Conservation (phyloP, 2,329 filamentous ascomycete species). For the Byssothecium circinans region DNA sequence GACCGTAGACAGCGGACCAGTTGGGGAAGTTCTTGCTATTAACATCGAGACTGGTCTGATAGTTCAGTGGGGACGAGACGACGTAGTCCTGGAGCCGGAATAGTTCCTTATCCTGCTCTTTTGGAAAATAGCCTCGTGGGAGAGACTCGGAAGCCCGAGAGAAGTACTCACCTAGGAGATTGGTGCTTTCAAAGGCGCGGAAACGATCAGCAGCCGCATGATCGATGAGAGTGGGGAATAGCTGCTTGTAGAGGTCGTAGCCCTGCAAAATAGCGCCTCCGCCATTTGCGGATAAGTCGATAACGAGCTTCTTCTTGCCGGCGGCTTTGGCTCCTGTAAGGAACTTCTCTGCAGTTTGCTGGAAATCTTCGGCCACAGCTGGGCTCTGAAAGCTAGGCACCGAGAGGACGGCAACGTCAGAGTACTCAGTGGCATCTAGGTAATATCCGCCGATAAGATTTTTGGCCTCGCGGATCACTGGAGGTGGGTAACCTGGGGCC, state of each 20-base stretch:
- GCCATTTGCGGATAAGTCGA: constrained; percentile 61
- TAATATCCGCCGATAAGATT: constrained; percentile 53
- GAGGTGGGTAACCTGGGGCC: constrained; percentile 50
- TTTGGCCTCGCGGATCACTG: constrained; percentile 44
- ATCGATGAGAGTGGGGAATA: constrained; percentile 54
- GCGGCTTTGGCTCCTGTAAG: constrained; percentile 49
- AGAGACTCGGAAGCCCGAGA: constrained; percentile 36
- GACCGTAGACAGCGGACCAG: constrained; percentile 53
- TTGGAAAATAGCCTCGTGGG: constrained; percentile 31
- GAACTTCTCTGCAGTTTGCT: constrained; percentile 46
- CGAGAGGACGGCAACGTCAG: constrained; percentile 50
- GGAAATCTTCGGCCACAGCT: constrained; percentile 41
- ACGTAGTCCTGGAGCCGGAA: constrained; percentile 33
- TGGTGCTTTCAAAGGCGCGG: constrained; percentile 53
- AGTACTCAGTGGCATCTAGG: constrained; percentile 48
- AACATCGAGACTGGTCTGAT: constrained; percentile 50
- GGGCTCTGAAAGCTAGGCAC: constrained; percentile 47
- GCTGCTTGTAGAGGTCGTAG: constrained; percentile 63
- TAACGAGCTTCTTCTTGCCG: constrained; percentile 62
- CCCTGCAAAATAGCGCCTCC: constrained; percentile 63
- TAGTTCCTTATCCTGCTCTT: constrained; percentile 42
- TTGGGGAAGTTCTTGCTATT: constrained; percentile 53
- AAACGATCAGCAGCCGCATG: constrained; percentile 56
- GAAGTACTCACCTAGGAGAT: constrained; percentile 48
- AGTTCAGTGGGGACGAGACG: constrained; percentile 50